A percentile compares a stretch with the other conserved stretches of the same genome.
Evolutionary conservation across 2,329 filamentous ascomycete species (phyloP).

Genomic region (Claviceps sp.): DNA sequence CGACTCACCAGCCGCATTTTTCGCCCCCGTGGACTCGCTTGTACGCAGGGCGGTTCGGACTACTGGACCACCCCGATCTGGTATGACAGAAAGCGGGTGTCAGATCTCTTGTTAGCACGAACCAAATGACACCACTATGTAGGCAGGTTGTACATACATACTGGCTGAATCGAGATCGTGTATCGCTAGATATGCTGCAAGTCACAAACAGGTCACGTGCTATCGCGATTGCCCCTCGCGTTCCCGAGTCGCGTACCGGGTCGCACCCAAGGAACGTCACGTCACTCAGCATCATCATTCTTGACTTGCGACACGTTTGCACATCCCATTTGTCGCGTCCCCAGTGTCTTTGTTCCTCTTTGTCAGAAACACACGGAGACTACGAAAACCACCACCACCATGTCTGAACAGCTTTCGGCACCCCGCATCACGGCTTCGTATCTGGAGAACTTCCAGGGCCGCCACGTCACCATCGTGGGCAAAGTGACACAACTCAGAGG

Average conservation of each 20-base stretch:
- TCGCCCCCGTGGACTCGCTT: too few species aligned
- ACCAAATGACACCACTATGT: too few species aligned
- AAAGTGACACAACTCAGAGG: conserved; percentile 73
- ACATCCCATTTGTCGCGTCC: not conserved
- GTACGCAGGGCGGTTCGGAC: too few species aligned
- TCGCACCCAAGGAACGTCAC: not conserved
- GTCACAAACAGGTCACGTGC: not conserved
- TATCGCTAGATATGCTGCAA: too few species aligned
- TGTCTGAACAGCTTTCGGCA: conserved; percentile 54
- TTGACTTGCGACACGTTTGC: not conserved
- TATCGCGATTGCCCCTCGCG: not conserved
- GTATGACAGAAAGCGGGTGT: too few species aligned
- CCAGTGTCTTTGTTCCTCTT: not conserved
- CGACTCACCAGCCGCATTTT: too few species aligned
- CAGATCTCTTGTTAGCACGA: too few species aligned
- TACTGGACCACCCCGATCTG: too few species aligned
- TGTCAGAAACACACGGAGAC: too few species aligned
- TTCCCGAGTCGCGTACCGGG: not conserved
- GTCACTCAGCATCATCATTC: not conserved
- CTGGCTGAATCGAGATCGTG: too few species aligned
- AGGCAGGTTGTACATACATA: too few species aligned
- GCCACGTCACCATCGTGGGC: conserved; percentile 73
- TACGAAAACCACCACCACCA: conserved; percentile 18
- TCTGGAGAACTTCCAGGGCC: conserved; percentile 60
- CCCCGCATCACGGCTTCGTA: conserved; percentile 74